Evolutionary conservation across 768 basidiomycete species (phyloP).

Genomic region (Mycena filopes): DNA sequence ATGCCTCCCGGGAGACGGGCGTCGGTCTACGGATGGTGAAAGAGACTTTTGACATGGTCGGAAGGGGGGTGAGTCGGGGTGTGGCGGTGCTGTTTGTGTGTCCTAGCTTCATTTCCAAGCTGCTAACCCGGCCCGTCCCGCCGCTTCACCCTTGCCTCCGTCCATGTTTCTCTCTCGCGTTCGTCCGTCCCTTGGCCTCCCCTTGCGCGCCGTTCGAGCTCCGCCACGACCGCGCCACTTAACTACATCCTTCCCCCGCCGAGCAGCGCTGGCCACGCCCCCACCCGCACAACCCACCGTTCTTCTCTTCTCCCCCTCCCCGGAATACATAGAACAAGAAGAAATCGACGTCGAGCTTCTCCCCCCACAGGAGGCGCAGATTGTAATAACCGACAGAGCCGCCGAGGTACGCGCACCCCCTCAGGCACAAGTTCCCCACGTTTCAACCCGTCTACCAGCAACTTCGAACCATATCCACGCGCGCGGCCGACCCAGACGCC

Average conservation of each 20-base stretch:
- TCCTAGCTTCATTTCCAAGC: not conserved
- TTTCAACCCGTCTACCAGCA: slow-evolving; percentile 62
- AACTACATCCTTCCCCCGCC: slow-evolving; percentile 36
- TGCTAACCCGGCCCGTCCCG: slow-evolving; percentile 1
- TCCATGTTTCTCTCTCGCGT: slow-evolving; percentile 21
- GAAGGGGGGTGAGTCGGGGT: not conserved
- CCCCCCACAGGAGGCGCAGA: slow-evolving; percentile 60
- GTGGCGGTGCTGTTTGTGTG: too few species aligned
- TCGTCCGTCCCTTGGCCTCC: not conserved
- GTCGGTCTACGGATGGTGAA: slow-evolving; percentile 89
- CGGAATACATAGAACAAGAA: slow-evolving; percentile 63
- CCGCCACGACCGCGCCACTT: slow-evolving; percentile 30
- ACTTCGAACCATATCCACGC: slow-evolving; percentile 75
- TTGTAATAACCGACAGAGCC: slow-evolving; percentile 77
- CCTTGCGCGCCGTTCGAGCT: not conserved
- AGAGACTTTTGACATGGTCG: slow-evolving; percentile 64
- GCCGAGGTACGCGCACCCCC: slow-evolving; percentile 66
- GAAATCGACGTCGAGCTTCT: slow-evolving; percentile 73
- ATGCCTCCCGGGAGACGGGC: slow-evolving; percentile 69
- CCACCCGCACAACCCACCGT: slow-evolving; percentile 59
- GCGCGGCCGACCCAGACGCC: slow-evolving; percentile 69
- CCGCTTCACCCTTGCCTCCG: not conserved
- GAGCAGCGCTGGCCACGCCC: slow-evolving; percentile 52
- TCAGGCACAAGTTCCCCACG: slow-evolving; percentile 8
- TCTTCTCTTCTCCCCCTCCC: slow-evolving; percentile 61